Base-by-base conservation (phyloP, 139 green algal genomes). In the Limnomonas spitsbergensis region DNA sequence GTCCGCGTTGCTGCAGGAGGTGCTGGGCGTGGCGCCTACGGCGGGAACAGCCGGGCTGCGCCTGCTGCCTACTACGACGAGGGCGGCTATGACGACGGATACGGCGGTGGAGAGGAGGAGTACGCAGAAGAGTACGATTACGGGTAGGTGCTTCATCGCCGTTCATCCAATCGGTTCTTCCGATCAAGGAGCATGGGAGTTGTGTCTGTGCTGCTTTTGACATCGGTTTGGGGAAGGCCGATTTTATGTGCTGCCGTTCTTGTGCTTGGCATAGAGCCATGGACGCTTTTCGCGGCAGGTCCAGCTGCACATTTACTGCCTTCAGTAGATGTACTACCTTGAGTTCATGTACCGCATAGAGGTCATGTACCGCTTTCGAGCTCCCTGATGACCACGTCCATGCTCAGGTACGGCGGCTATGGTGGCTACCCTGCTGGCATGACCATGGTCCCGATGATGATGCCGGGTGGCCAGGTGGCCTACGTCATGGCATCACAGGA, bases 371-470 rank as follows among this genome's bases (percentile, higher is more conserved):
- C n/a, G n/a, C n/a, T n/a, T n/a, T n/a, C n/a, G n/a, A n/a, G n/a
- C n/a, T n/a, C n/a, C n/a, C n/a, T n/a, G n/a, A n/a, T n/a, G n/a
- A n/a, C n/a, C n/a, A n/a, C n/a, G n/a, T n/a, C n/a, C n/a, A n/a
- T n/a, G n/a, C n/a, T n/a, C n/a, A n/a, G n/a, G n/a, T n/a, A n/a
- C n/a, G 42, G 47, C 38, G 73, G 73, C 34, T 78, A 69, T 69
- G 73, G 73, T 36, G 73, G 40, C 73, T 78, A 69, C n/a, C 9
- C 39, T 69, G 47, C 42, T 40, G 73, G 37, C 32, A 80, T 80
- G 75, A 75, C 53, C 7, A 80, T 80, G 75, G 53, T 80, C 29
- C 75, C 75, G 29, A 80, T 80, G 54, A 54, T 80, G 38, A 71
- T 80, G 54, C 75, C 75, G 6, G 54, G 54, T n/a, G 75, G 75